These are phyloP conservation scores for Geotrichum europaeum DNA, from an alignment of 1,139 yeast genomes.

Conservation along the genomic window DNA sequence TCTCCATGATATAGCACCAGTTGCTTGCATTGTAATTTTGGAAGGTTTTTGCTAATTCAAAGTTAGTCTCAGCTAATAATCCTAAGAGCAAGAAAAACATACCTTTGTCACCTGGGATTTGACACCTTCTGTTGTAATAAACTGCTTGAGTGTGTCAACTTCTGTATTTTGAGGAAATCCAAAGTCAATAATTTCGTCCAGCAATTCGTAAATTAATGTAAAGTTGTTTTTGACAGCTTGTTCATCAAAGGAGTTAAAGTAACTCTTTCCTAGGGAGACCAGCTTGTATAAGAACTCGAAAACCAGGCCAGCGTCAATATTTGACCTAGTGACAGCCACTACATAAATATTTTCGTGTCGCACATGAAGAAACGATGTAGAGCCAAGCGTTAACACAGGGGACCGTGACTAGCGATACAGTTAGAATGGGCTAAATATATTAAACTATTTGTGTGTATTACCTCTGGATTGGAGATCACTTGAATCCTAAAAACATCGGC, in stretches of 20 bases:
- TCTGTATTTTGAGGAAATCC: constrained; percentile 82
- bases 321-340: constrained; percentile 82
- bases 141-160: constrained; percentile 39
- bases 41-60: constrained; percentile 25
- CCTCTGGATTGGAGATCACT: constrained; percentile 61
- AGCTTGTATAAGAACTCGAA: constrained; percentile 72
- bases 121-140: constrained; percentile 35
- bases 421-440: neutral
- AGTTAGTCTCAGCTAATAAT: neutral
- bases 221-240: constrained; percentile 53
- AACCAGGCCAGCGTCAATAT: constrained; percentile 75
- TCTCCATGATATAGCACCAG: constrained; percentile 61
- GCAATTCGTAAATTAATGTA: constrained; percentile 61
- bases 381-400: constrained; percentile 85
- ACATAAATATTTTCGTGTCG: constrained; percentile 66
- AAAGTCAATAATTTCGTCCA: constrained; percentile 72
- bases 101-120: constrained; percentile 19
- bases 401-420: constrained; percentile 45
- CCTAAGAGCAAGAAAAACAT: neutral
- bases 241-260: constrained; percentile 42
- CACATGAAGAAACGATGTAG: constrained; percentile 83
- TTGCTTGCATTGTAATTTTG: constrained; percentile 38
- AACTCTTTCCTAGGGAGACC: constrained; percentile 38
- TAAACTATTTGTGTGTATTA: constrained; percentile 19
- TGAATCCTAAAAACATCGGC: constrained; percentile 91